Base-by-base conservation (phyloP, 352 stramenopile species). In the Globisporangium cylindrosporum region DNA sequence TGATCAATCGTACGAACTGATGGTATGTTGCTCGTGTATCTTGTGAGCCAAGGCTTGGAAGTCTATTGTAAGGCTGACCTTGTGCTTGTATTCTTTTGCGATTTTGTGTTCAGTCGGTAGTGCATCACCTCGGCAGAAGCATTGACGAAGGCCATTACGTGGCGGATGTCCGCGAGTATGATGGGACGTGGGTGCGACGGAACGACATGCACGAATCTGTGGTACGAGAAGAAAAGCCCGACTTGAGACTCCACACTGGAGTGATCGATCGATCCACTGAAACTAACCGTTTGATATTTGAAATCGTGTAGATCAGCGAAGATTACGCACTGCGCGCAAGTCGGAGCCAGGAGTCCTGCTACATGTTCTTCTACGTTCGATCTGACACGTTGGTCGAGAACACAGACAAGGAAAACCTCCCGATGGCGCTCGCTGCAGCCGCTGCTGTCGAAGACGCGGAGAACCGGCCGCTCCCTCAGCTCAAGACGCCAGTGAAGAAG, bases 341-440 rank as follows among this genome's bases (percentile, higher is more conserved):
- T 15, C 82, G 85, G 34, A 92, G 85, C 34, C 87, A 93, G 48
- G 85, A 94, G 64, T 94, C 87, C 18, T 94, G 87, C 66, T 96
- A 96, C 66, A 92, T 96, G 84, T 79, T 95, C 34, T 94, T 96
- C 64, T 96, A 95, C 64, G 83, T 93, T 29, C 79, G 81, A 43
- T 69, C 70, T 4, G 75, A 83, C 18, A 72, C 66, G 18, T 41
- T 66, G 0, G 12, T 46, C 5, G 70, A 67, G 18, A 59, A 48
- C 51, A 43, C 22, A 4, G 84, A 89, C 69, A 93, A 94, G 59
- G 84, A 94, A 73, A 94, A 93, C 62, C 65, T 85, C 14, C 78
- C 70, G 32, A 25, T 70, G 9, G 82, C 75, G 49, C 61, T 57
- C 18, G 57, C 25, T 29, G 29, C 36, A 32, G 27, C 64, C 61